Conservation (phyloP, 2,329 filamentous ascomycete genomes). For the Ophiognomonia clavigignenti-juglandacearum region DNA sequence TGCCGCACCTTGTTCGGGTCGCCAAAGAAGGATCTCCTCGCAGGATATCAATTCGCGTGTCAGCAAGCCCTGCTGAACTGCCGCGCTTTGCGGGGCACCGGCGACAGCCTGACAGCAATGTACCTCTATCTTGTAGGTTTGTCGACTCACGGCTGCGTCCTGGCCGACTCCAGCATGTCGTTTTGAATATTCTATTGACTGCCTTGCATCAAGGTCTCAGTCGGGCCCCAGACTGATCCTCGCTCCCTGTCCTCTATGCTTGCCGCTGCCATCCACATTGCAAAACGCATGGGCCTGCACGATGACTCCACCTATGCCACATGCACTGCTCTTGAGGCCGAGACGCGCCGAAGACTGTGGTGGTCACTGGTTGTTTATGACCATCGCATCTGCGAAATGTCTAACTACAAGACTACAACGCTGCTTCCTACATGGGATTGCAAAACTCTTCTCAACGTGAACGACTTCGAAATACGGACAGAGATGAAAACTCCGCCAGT, state of each 20-base stretch:
- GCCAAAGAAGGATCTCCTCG: conserved; percentile 34
- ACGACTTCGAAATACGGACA: conserved; percentile 39
- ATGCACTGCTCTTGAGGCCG: conserved; percentile 41
- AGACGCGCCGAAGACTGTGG: conserved; percentile 58
- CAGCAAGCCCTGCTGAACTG: conserved; percentile 50
- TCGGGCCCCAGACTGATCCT: conserved; percentile 38
- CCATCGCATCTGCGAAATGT: conserved; percentile 48
- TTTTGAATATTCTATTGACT: neutral
- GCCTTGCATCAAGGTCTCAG: conserved; percentile 36
- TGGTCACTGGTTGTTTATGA: conserved; percentile 57
- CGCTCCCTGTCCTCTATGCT: conserved; percentile 48
- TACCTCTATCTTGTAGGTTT: conserved; percentile 49
- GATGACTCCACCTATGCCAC: conserved; percentile 33
- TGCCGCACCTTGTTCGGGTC: conserved; percentile 37
- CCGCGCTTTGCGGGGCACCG: conserved; percentile 42
- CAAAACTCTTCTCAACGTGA: conserved; percentile 36
- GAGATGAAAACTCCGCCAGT: conserved; percentile 33
- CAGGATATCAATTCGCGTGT: conserved; percentile 41
- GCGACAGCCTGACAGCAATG: conserved; percentile 52
- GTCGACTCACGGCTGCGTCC: too few species aligned
- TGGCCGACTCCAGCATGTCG: too few species aligned
- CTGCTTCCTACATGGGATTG: conserved; percentile 37
- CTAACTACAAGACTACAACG: conserved; percentile 27
- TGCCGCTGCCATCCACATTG: conserved; percentile 51
- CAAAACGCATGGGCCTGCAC: conserved; percentile 51